Base-by-base conservation (phyloP, 768 basidiomycete genomes). In the Plicaturopsis crispa region DNA sequence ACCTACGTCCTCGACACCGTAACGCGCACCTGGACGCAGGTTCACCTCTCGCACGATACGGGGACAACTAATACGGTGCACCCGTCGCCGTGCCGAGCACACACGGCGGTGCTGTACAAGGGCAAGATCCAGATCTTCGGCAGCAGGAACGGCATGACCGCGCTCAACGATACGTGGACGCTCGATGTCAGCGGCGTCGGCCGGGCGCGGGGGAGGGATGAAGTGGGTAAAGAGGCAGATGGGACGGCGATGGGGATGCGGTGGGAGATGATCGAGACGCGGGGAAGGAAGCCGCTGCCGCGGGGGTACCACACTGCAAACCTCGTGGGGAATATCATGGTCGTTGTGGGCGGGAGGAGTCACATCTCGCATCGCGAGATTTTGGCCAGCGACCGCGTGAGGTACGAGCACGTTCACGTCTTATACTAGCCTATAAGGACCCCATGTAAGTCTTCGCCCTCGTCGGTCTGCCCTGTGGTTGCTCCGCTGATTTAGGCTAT, bases 241-340 rank as follows among this genome's bases (percentile, higher is more conserved):
- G n/a, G n/a, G n/a, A n/a, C n/a, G n/a, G n/a, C n/a, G n/a, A n/a
- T n/a, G n/a, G n/a, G n/a, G n/a, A n/a, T n/a, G n/a, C 63, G 61
- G 21, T 85, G 83, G 84, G 67, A 70, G 30, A 57, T 78, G 45
- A 50, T 88, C 33, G 48, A 28, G 48, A 78, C 83, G 2, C 50
- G 53, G 0, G 78, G 80, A 1, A 63, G 66, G 14, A 68, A 67
- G 38, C 84, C 86, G 1, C 60, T 66, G 4, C 67, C 80, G 14
- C 69, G 88, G 39, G 93, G 92, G 0, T 97, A 97, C 51, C 92
- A 96, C 59, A 85, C 88, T 0, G 85, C 90, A 24, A 93, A 90
- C 52, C 64, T 96, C 20, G 74, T 94, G 4, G 81, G 82, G 20
- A 79, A 83, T 47, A 72, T 83, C 41, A 91, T 94, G 83, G 70